These are phyloP conservation scores for Xenosphaeropsis pyriputrescens DNA, from an alignment of 2,329 filamentous ascomycete genomes.

Conservation along the genomic window DNA sequence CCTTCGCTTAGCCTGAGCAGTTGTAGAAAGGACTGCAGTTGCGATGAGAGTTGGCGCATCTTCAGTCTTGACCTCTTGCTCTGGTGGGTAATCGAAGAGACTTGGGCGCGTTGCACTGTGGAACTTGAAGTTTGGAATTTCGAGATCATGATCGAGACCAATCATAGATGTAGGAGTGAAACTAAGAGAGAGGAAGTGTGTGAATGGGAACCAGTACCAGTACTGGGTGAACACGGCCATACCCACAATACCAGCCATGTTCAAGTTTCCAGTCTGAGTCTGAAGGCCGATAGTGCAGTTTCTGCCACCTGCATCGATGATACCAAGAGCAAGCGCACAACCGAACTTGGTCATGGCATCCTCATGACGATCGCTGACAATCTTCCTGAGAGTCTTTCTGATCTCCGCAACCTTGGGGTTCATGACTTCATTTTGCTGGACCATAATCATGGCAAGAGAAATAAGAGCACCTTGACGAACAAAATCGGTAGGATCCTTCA, in stretches of 20 bases:
- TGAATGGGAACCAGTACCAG: slow-evolving; percentile 99
- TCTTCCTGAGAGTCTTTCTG: slow-evolving; percentile 87
- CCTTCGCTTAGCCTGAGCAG: slow-evolving; percentile 88
- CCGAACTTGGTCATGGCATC: slow-evolving; percentile 99
- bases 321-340: slow-evolving; percentile 82
- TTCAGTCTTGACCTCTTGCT: slow-evolving; percentile 88
- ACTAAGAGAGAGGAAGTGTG: slow-evolving; percentile 89
- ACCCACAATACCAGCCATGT: slow-evolving; percentile 95
- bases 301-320: slow-evolving; percentile 92
- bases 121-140: slow-evolving; percentile 90
- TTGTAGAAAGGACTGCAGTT: slow-evolving; percentile 90
- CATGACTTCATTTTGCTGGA: slow-evolving; percentile 98
- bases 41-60: slow-evolving; percentile 89
- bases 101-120: slow-evolving; percentile 89
- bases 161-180: slow-evolving; percentile 97
- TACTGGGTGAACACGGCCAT: slow-evolving; percentile 98
- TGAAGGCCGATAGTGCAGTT: slow-evolving; percentile 98
- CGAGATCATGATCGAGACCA: slow-evolving; percentile 82
- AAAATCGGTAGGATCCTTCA: slow-evolving; percentile 98
- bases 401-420: slow-evolving; percentile 90
- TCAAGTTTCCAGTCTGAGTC: slow-evolving; percentile 94
- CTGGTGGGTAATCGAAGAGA: slow-evolving; percentile 94
- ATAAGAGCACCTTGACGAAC: slow-evolving; percentile 94
- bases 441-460: slow-evolving; percentile 90
- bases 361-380: slow-evolving; percentile 86